Conservation (phyloP, 2,329 filamentous ascomycete species). For the Salinomyces thailandicus region DNA sequence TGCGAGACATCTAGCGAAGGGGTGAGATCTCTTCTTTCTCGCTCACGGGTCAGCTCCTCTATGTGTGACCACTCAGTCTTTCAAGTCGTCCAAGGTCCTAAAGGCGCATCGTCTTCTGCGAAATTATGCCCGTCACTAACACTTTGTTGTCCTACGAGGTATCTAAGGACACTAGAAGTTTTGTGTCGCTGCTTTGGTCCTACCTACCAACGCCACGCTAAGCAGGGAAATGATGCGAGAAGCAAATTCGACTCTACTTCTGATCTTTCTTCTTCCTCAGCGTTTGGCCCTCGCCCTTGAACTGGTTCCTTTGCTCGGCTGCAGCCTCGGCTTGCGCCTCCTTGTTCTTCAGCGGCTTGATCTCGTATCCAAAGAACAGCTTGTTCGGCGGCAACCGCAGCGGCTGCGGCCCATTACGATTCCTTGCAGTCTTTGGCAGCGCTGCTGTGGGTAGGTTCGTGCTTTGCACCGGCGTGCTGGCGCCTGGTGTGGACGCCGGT, state of each 20-base stretch:
- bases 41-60: no score
- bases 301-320: conserved; percentile 49
- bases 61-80: no score
- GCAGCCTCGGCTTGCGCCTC: conserved; percentile 59
- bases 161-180: no score
- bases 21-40: no score
- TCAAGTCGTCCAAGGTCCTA: no score
- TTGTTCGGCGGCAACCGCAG: conserved; percentile 78
- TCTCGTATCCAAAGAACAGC: conserved; percentile 91
- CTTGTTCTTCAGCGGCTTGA: conserved; percentile 76
- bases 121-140: no score
- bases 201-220: conserved; percentile 5
- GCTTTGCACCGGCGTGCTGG: conserved; percentile 50
- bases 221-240: no score
- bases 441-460: conserved; percentile 35
- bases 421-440: conserved; percentile 30
- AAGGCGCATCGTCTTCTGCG: no score
- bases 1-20: no score
- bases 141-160: no score
- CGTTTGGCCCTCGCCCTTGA: conserved; percentile 66
- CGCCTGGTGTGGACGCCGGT: conserved; percentile 29
- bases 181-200: no score
- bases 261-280: conserved; percentile 61
- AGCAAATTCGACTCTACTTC: no score
- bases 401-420: conserved; percentile 72